Base-by-base conservation (phyloP, 139 green algal genomes). In the Chlamydomonas urium region DNA sequence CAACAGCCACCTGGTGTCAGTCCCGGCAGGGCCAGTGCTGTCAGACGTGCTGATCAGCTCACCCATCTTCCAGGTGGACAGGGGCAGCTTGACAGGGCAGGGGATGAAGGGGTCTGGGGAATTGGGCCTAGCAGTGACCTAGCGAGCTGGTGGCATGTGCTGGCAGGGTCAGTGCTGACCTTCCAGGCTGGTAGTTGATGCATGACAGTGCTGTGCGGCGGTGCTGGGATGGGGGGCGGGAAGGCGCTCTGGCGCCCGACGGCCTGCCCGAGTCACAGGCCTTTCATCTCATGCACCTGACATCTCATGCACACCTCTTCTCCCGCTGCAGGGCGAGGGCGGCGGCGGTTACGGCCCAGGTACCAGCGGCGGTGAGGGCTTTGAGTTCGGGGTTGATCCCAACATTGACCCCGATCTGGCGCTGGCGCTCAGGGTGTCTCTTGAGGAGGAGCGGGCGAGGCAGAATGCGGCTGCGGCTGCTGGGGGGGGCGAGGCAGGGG, bases 351-450 rank as follows among this genome's bases (percentile, higher is more conserved):
- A 87, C 79, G 77, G 65, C 3, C 80, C 65, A 62, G 83, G 71
- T n/a, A 81, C 65, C 17, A 82, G 75, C 21, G 84, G 80, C 31
- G 83, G 76, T 2, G 86, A 85, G 36, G 86, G 85, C 66, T 97
- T 89, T 80, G 92, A 98, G 69, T 98, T 97, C 83, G 93, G 85
- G 0, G 92, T 99, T 31, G 94, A 99, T 83, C 93, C 94, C 28
- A 98, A 91, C 76, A 77, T 99, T 69, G 96, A 99, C 76, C 95
- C 96, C 2, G 96, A 99, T 78, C 91, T 99, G 47, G 91, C 91
- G 35, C 71, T 97, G 4, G 91, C 91, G 8, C 79, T 96, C 58
- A 72, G 79, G 2, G 93, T 99, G 33, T 98, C 94, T 1, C 85
- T 99, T 72, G 94, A 99, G 76, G 95, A 99, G 86, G 95, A 99